Base-by-base conservation (phyloP, 495 filamentous ascomycete genomes). In the Hamigera avellanea region DNA sequence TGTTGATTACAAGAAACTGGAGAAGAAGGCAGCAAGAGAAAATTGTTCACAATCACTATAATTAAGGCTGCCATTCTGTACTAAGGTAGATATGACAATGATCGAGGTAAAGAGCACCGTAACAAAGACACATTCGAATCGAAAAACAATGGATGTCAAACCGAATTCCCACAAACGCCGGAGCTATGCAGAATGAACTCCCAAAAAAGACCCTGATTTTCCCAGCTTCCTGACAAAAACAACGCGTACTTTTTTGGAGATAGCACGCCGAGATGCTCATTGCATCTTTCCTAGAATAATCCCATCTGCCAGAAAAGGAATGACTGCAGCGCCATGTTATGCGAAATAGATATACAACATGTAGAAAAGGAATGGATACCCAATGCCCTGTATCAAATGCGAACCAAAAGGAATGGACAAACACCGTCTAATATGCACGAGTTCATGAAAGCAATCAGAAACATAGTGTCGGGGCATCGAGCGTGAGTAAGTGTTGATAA, bases 311-410 rank as follows among this genome's bases (percentile, higher is more conserved):
- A 45, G 52, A 47, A 45, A 65, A 66, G 59, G 62, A 66, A 61
- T 50, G 62, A 63, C 56, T 51, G 62, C 58, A 60, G 56, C 59
- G 59, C 53, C 61, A 48, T 51, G 55, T 51, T 57, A 66, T 63
- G 59, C 59, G 43, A 52, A 40, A 43, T 61, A 55, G 39, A 61
- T 49, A 47, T 61, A 63, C 59, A 63, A 39, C 48, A 7, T 26
- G 6, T 18, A 13, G 35, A 39, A 52, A 62, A 59, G 57, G 59
- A 61, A 52, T 52, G 59, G 29, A 34, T 57, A 53, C 55, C 56
- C 45, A 58, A 62, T 63, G 59, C 59, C 59, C 41, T 50, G 50
- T 39, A 45, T 35, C 48, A 41, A 39, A 54, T 55, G 56, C 50
- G 57, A 54, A 26, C 34, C 35, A 49, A 43, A 61, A 61, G 53